Conservation (phyloP, 352 stramenopile genomes). For the Phytophthora idaei region DNA sequence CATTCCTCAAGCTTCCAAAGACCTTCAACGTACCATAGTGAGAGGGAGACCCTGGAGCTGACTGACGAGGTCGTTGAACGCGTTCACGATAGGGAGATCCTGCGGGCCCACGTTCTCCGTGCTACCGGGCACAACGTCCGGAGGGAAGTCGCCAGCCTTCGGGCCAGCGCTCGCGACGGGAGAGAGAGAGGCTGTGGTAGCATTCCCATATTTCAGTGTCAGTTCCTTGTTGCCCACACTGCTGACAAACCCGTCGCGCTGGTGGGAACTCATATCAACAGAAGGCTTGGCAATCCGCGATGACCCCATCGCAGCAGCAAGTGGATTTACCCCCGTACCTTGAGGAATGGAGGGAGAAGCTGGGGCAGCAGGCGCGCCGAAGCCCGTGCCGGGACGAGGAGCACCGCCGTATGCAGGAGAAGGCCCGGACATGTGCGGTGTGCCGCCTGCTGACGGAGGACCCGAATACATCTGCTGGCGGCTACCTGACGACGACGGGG, state of each 20-base stretch:
- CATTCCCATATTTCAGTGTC: conserved; percentile 88
- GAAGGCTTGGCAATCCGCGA: conserved; percentile 82
- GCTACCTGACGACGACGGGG: conserved; percentile 50
- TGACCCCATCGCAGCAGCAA: conserved; percentile 63
- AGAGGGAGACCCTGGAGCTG: conserved; percentile 76
- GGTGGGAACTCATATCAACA: conserved; percentile 82
- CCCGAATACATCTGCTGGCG: conserved; percentile 47
- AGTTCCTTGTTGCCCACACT: conserved; percentile 89
- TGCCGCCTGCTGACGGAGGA: conserved; percentile 39
- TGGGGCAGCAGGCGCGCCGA: conserved; percentile 35
- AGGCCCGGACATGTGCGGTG: conserved; percentile 30
- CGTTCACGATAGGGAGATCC: conserved; percentile 80
- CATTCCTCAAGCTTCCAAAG: neutral
- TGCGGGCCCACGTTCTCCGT: conserved; percentile 78
- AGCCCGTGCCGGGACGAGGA: conserved; percentile 42
- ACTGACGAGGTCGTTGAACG: conserved; percentile 80
- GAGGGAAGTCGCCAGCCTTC: conserved; percentile 49
- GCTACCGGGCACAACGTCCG: conserved; percentile 58
- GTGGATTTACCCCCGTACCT: conserved; percentile 72
- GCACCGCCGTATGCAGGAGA: conserved; percentile 39
- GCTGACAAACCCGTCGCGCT: conserved; percentile 86
- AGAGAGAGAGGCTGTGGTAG: conserved; percentile 64
- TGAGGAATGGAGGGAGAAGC: conserved; percentile 55
- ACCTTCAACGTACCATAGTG: conserved; percentile 71
- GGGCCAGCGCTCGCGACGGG: conserved; percentile 40